These are phyloP conservation scores for Aegilops speltoides DNA, from an alignment of 176 grass and related monocot species.

Conservation along the genomic window DNA sequence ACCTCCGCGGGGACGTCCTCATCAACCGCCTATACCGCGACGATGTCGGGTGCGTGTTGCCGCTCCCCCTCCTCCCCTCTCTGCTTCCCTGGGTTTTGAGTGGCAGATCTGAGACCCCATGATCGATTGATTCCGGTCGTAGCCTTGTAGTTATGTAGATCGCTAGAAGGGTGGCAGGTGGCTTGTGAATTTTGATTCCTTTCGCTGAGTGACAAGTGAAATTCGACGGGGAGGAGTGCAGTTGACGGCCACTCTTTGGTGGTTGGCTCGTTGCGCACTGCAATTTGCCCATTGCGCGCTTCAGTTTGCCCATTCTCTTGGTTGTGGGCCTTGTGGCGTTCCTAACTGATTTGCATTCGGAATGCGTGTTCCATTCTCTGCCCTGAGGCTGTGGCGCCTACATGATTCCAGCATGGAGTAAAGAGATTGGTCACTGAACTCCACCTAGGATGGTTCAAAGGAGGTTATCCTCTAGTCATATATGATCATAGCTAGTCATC, in stretches of 20 bases:
- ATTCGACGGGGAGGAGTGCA: neutral
- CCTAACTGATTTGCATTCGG: neutral
- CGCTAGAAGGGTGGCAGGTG: neutral
- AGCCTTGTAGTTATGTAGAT: constrained; percentile 25
- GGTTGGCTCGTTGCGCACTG: constrained; percentile 6
- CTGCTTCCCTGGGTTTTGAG: neutral
- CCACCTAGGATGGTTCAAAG: neutral
- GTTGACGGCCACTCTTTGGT: neutral
- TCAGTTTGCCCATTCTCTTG: neutral
- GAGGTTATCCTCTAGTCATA: neutral
- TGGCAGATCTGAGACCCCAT: constrained; percentile 38
- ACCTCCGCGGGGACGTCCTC: constrained; percentile 89
- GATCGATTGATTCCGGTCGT: neutral
- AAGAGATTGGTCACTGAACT: neutral
- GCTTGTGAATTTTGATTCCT: neutral
- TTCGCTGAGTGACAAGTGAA: neutral
- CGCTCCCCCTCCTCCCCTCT: neutral
- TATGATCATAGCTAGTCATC: neutral
- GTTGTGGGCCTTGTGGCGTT: neutral
- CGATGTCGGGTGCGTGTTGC: constrained; percentile 75
- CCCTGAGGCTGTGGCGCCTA: neutral
- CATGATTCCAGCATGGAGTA: neutral
- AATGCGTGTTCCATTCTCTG: neutral
- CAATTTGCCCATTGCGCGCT: constrained; percentile 2
- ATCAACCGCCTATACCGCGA: constrained; percentile 98